These are phyloP conservation scores for Dothideomycetes sp. DNA, from an alignment of 2,329 filamentous ascomycete species.

Conservation along the genomic window DNA sequence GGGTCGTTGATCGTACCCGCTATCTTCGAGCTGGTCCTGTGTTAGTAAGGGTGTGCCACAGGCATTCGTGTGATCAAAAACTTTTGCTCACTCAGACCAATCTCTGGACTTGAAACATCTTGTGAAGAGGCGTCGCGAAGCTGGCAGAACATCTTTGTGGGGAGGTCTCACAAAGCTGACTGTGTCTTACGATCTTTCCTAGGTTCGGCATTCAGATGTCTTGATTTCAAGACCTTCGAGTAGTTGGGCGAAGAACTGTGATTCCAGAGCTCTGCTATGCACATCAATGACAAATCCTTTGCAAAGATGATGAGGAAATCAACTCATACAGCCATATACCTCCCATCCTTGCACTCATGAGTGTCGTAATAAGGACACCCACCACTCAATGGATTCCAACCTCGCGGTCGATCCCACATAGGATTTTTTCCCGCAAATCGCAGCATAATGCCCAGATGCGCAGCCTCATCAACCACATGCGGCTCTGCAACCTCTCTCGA, in stretches of 20 bases:
- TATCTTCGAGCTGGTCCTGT: constrained; percentile 58
- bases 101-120: constrained; percentile 67
- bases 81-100: constrained; percentile 65
- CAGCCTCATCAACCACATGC: constrained; percentile 93
- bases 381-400: constrained; percentile 70
- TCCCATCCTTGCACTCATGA: constrained; percentile 70
- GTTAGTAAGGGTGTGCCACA: constrained; percentile 83
- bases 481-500: constrained; percentile 82
- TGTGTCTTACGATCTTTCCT: constrained; percentile 54
- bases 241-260: constrained; percentile 66
- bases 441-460: constrained; percentile 69
- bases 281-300: background rate
- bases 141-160: too few species aligned
- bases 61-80: constrained; percentile 86
- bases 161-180: constrained; percentile 52
- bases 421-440: constrained; percentile 54
- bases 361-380: constrained; percentile 83
- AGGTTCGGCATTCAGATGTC: constrained; percentile 27
- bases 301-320: too few species aligned
- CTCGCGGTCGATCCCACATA: constrained; percentile 53
- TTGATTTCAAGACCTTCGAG: constrained; percentile 55
- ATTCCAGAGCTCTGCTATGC: constrained; percentile 65
- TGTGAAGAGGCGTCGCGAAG: too few species aligned
- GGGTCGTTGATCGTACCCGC: constrained; percentile 58
- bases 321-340: constrained; percentile 61